A percentile compares a stretch with the other conserved stretches of the same genome.
Evolutionary conservation across 805 yeast genomes (phyloP).

Genomic region (Candida tallmaniae): DNA sequence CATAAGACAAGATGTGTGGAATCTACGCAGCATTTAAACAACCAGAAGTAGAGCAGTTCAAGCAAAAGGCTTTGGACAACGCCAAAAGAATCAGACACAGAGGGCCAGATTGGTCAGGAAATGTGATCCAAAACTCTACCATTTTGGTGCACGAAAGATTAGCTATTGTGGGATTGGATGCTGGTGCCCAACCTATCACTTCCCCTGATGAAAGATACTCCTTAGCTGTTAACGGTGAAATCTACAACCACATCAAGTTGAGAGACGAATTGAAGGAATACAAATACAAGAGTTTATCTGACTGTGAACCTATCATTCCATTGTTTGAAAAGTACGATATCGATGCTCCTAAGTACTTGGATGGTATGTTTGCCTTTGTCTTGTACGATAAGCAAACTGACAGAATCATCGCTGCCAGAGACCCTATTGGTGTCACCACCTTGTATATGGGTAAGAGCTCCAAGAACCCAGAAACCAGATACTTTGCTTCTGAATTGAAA

Average conservation of each 20-base stretch:
- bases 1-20: slow-evolving; percentile 74
- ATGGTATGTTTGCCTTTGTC: slow-evolving; percentile 98
- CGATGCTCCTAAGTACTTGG: slow-evolving; percentile 89
- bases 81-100: slow-evolving; percentile 95
- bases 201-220: slow-evolving; percentile 69
- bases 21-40: slow-evolving; percentile 90
- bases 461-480: slow-evolving; percentile 68
- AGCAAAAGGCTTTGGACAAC: slow-evolving; percentile 82
- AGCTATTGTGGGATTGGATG: slow-evolving; percentile 94
- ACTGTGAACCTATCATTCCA: slow-evolving; percentile 98
- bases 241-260: slow-evolving; percentile 90
- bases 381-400: slow-evolving; percentile 80
- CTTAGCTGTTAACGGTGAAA: slow-evolving; percentile 95
- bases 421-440: slow-evolving; percentile 96
- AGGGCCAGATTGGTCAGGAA: slow-evolving; percentile 99
- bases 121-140: slow-evolving; percentile 70
- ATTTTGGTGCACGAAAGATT: slow-evolving; percentile 92
- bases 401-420: slow-evolving; percentile 94
- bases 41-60: slow-evolving; percentile 74
- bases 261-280: slow-evolving; percentile 74
- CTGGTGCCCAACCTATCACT: slow-evolving; percentile 97
- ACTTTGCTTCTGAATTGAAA: slow-evolving; percentile 92
- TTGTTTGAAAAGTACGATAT: slow-evolving; percentile 78
- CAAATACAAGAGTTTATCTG: slow-evolving; percentile 78
- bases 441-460: slow-evolving; percentile 87